Percentiles rank a stretch among this genome's conserved stretches.
Conservation (phyloP, 805 yeast genomes). For the Ogataea pini region DNA sequence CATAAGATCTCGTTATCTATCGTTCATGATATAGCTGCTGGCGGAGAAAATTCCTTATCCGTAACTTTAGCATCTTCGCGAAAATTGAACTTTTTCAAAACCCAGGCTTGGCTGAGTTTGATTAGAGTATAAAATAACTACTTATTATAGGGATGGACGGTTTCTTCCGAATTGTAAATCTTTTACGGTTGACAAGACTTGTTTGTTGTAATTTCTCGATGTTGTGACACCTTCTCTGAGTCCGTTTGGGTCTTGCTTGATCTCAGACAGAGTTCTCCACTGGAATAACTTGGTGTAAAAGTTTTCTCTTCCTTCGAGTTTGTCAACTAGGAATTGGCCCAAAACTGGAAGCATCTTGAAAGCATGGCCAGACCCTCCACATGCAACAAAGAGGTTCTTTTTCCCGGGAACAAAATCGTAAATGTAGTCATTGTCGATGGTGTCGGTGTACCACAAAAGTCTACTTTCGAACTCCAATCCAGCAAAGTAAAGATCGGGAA, state of each 20-base stretch:
- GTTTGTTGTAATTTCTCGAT: slow-evolving; percentile 24
- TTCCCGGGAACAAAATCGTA: slow-evolving; percentile 36
- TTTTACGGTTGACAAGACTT: slow-evolving; percentile 16
- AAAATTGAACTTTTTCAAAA: no score
- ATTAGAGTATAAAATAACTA: no score
- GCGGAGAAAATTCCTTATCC: no score
- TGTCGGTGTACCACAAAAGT: slow-evolving; percentile 37
- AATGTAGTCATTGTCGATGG: slow-evolving; percentile 35
- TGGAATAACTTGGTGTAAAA: slow-evolving; percentile 34
- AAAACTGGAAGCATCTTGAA: slow-evolving; percentile 38
- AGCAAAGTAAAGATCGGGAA: slow-evolving; percentile 33
- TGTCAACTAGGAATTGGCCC: slow-evolving; percentile 35
- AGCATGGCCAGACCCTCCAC: slow-evolving; percentile 41
- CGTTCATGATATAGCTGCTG: no score
- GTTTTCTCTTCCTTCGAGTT: slow-evolving; percentile 35
- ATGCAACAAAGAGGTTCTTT: slow-evolving; percentile 33
- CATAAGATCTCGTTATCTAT: slow-evolving; percentile 28
- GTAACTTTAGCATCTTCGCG: no score
- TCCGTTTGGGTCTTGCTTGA: slow-evolving; percentile 32
- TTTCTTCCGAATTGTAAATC: slow-evolving; percentile 17
- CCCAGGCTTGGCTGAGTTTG: no score
- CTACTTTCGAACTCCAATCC: slow-evolving; percentile 28
- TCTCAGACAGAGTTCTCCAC: slow-evolving; percentile 35
- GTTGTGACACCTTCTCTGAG: slow-evolving; percentile 28
- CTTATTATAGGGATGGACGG: background rate